Conservation (phyloP, 2,329 filamentous ascomycete species). For the Seiridium cupressi region DNA sequence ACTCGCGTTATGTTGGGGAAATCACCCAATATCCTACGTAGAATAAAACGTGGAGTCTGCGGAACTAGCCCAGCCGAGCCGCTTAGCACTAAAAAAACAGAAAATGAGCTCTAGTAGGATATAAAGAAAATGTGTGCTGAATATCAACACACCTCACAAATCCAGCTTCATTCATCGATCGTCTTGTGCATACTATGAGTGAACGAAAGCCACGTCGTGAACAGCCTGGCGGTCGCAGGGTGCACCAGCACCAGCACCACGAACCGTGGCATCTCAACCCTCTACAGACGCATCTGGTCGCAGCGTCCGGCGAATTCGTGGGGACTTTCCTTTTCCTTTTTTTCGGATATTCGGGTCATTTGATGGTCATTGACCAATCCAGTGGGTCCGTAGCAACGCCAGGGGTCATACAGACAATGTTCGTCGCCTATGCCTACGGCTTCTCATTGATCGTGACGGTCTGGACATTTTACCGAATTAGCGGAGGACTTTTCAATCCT, state of each 20-base stretch:
- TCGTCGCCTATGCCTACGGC: slow-evolving; percentile 39
- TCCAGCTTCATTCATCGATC: no score
- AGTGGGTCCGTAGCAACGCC: slow-evolving; percentile 12
- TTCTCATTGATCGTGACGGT: slow-evolving; percentile 45
- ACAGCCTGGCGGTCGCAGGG: no score
- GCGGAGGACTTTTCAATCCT: slow-evolving; percentile 40
- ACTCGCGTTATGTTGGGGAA: no score
- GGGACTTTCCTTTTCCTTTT: slow-evolving; percentile 43
- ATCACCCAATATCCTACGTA: no score
- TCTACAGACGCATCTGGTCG: slow-evolving; percentile 30
- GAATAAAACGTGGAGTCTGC: no score
- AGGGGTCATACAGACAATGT: slow-evolving; percentile 30
- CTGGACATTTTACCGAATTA: slow-evolving; percentile 49
- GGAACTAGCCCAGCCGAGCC: no score
- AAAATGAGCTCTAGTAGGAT: no score
- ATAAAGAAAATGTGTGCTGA: no score
- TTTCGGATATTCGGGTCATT: slow-evolving; percentile 34
- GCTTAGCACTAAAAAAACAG: no score
- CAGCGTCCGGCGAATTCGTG: slow-evolving; percentile 38
- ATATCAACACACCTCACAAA: no score
- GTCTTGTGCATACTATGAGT: no score
- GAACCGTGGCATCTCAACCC: slow-evolving; percentile 3
- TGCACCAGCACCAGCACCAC: not conserved
- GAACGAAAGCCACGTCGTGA: no score
- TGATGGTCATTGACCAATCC: slow-evolving; percentile 24